Evolutionary conservation across 768 basidiomycete species (phyloP), one percentile per base, ranked within the genome.

Genomic region (Suillus tomentosus): DNA sequence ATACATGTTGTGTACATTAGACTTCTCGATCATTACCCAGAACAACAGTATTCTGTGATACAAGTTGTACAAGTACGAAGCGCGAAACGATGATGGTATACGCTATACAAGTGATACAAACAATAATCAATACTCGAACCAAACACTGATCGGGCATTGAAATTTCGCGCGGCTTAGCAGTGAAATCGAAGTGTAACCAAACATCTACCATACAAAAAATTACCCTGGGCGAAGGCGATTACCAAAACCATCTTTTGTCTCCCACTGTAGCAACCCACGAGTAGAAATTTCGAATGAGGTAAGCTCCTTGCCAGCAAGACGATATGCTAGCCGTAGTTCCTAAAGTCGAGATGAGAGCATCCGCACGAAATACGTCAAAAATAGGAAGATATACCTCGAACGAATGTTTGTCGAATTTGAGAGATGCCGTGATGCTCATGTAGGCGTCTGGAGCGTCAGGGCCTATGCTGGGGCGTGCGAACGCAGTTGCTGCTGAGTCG

Each of bases 321-420:
- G 64, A 62, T 66, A 81, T 0, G 84, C 83, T 54, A 85, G 67
- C 53, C 84, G 84, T 47, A 85, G 79, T 74, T 86, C 85, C 85
- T 86, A 65, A 22, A 60, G 57, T 11, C 54, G 1, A 64, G 43
- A 39, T 57, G 22, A 58, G 60, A 62, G 42, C 37, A 36, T 34
- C 54, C 59, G 27, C 56, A 37, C 15, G 31, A 14, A 36, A 27
- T 9, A 19, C 15, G 7, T 15, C 19, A 39, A 7, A 37, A 37
- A 42, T 6, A 57, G 24, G 47, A 48, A 59, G n/a, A 66, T 69
- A 63, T 54, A 84, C 85, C 81, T 86, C 85, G 66, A 83, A 79
- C 57, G 81, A 81, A 64, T 84, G 84, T 60, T 78, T 76, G 7
- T 76, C 72, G 62, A 75, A 84, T 56, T 69, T 73, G 15, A 75